phyloP scores from a whole-genome alignment of 495 filamentous ascomycete species.

The Penicillium taxi region DNA sequence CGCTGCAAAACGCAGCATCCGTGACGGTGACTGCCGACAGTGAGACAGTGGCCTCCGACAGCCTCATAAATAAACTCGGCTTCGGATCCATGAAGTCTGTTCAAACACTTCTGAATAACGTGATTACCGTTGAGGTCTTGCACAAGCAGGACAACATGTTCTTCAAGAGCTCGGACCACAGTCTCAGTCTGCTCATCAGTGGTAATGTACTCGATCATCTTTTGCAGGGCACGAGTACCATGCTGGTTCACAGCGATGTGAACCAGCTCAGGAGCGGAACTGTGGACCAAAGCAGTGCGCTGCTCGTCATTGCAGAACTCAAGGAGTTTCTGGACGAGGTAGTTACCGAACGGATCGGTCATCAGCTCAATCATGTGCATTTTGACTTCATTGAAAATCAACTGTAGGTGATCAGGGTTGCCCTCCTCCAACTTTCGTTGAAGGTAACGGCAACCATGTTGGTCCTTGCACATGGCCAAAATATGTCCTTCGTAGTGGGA shows the following conservation, averaged over 20 bases:
- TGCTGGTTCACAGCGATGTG: slow-evolving; percentile 93
- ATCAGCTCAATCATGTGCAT: slow-evolving; percentile 91
- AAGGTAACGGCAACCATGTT: slow-evolving; percentile 90
- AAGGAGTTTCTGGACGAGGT: slow-evolving; percentile 92
- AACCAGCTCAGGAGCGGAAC: slow-evolving; percentile 75
- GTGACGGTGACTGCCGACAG: slow-evolving; percentile 93
- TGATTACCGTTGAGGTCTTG: slow-evolving; percentile 98
- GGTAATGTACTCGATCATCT: slow-evolving; percentile 97
- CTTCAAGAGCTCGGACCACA: slow-evolving; percentile 69
- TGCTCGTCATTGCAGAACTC: slow-evolving; percentile 91
- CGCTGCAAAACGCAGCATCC: slow-evolving; percentile 97
- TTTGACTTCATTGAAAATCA: slow-evolving; percentile 90
- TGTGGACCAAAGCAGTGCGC: slow-evolving; percentile 84
- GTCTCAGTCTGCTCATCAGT: slow-evolving; percentile 68
- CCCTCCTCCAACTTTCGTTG: slow-evolving; percentile 96
- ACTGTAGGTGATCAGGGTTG: slow-evolving; percentile 69
- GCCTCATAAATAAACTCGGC: slow-evolving; percentile 95
- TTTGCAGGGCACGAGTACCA: slow-evolving; percentile 90
- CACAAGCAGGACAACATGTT: slow-evolving; percentile 82
- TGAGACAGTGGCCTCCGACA: slow-evolving; percentile 75
- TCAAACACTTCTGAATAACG: slow-evolving; percentile 97
- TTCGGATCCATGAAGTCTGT: slow-evolving; percentile 73
- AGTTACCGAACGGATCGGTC: slow-evolving; percentile 98
- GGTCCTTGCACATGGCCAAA: slow-evolving; percentile 86
- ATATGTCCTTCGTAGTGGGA: slow-evolving; percentile 73